Evolutionary conservation across 2,329 filamentous ascomycete species (phyloP).

Genomic region (Apiospora marii): DNA sequence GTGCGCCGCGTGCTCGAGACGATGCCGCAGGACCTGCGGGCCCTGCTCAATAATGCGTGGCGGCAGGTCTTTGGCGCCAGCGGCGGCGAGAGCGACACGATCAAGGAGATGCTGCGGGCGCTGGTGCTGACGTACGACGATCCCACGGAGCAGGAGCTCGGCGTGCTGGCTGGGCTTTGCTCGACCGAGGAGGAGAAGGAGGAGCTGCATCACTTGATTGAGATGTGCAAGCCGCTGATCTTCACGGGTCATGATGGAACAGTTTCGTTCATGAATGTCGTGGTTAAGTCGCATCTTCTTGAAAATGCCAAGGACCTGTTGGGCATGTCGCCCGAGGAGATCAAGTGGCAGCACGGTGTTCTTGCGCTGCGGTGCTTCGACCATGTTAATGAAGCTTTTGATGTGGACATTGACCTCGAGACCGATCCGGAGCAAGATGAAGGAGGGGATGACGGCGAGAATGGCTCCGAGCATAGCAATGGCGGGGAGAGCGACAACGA

Average conservation of each 20-base stretch:
- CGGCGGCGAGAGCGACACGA: conserved; percentile 44
- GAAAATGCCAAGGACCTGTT: conserved; percentile 47
- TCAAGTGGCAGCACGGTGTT: conserved; percentile 52
- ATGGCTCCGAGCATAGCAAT: neutral
- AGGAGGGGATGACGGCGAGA: conserved; percentile 13
- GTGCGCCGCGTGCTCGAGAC: conserved; percentile 49
- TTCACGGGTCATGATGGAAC: conserved; percentile 32
- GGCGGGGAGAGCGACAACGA: conserved; percentile 21
- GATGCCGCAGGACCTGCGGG: conserved; percentile 48
- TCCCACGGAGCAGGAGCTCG: conserved; percentile 48
- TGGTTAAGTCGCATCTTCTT: conserved; percentile 49
- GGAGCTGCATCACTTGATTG: conserved; percentile 46
- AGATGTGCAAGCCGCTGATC: conserved; percentile 48
- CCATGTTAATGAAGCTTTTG: conserved; percentile 23
- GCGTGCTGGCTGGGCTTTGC: conserved; percentile 46
- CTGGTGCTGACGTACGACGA: conserved; percentile 51
- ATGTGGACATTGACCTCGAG: conserved; percentile 20
- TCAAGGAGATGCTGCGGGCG: conserved; percentile 52
- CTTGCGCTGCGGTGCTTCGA: conserved; percentile 43
- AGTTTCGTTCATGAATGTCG: conserved; percentile 43
- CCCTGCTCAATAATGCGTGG: conserved; percentile 49
- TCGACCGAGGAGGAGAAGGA: conserved; percentile 41
- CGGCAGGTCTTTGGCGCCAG: conserved; percentile 45
- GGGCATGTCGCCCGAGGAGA: conserved; percentile 47
- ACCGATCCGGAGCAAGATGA: conserved; percentile 27